Conservation (phyloP, 177 flowering plant species). For the Vitis hybrid region DNA sequence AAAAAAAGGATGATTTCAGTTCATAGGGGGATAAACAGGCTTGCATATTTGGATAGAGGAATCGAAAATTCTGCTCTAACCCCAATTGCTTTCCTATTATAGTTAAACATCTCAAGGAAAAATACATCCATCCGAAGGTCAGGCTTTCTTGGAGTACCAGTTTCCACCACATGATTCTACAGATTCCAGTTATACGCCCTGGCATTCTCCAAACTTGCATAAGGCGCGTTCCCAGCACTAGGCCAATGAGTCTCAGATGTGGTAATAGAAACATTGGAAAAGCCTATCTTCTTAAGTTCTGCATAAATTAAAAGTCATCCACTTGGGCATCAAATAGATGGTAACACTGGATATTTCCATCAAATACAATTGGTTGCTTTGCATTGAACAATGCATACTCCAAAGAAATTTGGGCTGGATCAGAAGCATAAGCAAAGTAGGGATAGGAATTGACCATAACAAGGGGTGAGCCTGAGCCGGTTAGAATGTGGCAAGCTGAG, state of each 20-base stretch:
- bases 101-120: constrained; percentile 27
- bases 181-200: constrained; percentile 18
- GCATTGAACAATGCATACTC: constrained; percentile 24
- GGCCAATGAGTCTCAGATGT: constrained; percentile 32
- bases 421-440: constrained; percentile 16
- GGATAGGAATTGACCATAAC: constrained; percentile 26
- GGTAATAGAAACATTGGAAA: constrained; percentile 6
- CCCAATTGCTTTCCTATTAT: constrained; percentile 16
- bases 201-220: constrained; percentile 15
- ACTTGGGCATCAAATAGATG: constrained; percentile 35
- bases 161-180: background rate
- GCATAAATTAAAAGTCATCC: constrained; percentile 19
- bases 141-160: constrained; percentile 23
- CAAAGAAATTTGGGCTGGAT: constrained; percentile 12
- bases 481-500: background rate
- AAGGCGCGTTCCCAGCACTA: constrained; percentile 16
- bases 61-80: constrained; percentile 23
- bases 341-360: constrained; percentile 16
- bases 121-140: constrained; percentile 11
- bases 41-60: constrained; percentile 16
- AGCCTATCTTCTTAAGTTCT: constrained; percentile 26
- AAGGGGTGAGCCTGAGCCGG: constrained; percentile 12
- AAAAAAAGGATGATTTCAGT: no score
- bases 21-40: constrained; percentile 22
- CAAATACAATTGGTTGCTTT: background rate